Evolutionary conservation across 129 eudicot species (phyloP), one percentile per base, ranked within the genome.

Genomic region (Rutidosis leptorrhynchoides): DNA sequence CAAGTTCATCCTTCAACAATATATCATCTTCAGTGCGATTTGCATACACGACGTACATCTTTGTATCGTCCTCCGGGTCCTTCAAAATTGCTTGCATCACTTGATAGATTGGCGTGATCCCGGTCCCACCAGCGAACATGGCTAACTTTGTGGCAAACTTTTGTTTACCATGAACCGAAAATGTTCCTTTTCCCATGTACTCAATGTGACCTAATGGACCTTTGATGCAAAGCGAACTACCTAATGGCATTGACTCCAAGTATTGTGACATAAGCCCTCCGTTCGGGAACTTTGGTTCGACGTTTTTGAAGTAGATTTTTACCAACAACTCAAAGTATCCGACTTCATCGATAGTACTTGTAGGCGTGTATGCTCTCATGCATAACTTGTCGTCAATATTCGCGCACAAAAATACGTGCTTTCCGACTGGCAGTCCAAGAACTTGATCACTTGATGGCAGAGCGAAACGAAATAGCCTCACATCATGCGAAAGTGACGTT

Each of bases 171-270:
- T 83, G 85, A 1, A 82, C 95, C 2, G 57, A 64, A 72, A 93
- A 89, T 15, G 84, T 80, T 0, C 99, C 99, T 45, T 30, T 78
- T 0, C 99, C 99, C 6, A 66, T 71, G 74, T 93, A 93, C 68
- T 93, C 96, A 43, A 93, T 93, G 79, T 93, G 99, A 9, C 99
- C 99, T 26, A 93, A 77, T 35, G 99, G 99, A 20, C 99, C 99
- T 51, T 93, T 89, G 22, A 89, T 78, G 42, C 89, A 90, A 19
- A 89, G 33, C 22, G 24, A 25, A 1, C 90, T 71, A 25, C 93
- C 99, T 3, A 89, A 8, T 29, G 72, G 64, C 15, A 93, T 29
- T 1, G 87, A 75, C 62, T 93, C 96, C 1, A 93, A 61, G 67
- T 89, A 67, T 42, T 93, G 99, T 25, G 96, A 80, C 99, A 89